phyloP scores from a whole-genome alignment of 768 basidiomycete species.

The Suillus subluteus region DNA sequence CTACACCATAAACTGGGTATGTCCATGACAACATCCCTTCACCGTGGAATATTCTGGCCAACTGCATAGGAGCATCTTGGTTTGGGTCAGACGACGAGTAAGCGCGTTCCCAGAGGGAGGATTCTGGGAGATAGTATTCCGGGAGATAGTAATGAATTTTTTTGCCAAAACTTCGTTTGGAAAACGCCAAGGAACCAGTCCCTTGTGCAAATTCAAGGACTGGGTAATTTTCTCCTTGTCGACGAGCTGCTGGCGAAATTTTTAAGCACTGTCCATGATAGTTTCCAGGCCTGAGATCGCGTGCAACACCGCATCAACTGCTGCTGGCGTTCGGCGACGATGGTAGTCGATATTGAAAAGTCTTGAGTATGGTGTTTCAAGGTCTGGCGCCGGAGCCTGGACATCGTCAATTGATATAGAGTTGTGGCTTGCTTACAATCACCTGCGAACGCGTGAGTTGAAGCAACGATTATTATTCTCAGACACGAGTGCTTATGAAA shows the following conservation, averaged over 20 bases:
- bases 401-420: background rate
- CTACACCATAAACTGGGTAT: slow-evolving; percentile 53
- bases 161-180: slow-evolving; percentile 51
- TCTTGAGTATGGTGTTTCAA: slow-evolving; percentile 24
- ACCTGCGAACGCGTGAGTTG: background rate
- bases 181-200: slow-evolving; percentile 31
- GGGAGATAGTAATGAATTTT: slow-evolving; percentile 24
- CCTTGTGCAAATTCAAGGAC: slow-evolving; percentile 24
- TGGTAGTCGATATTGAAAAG: slow-evolving; percentile 15
- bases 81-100: background rate
- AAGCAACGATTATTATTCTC: background rate
- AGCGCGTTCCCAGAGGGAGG: too few species aligned
- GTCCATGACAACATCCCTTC: slow-evolving; percentile 3
- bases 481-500: background rate
- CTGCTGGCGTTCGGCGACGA: slow-evolving; percentile 23
- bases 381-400: slow-evolving; percentile 15
- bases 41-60: too few species aligned
- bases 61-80: background rate
- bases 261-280: slow-evolving; percentile 18
- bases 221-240: slow-evolving; percentile 20
- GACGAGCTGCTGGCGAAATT: slow-evolving; percentile 17
- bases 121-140: too few species aligned
- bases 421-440: background rate
- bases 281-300: slow-evolving; percentile 18
- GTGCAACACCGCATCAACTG: slow-evolving; percentile 21